Conservation (phyloP, 2,329 filamentous ascomycete species). For the Sarocladium strictum region DNA sequence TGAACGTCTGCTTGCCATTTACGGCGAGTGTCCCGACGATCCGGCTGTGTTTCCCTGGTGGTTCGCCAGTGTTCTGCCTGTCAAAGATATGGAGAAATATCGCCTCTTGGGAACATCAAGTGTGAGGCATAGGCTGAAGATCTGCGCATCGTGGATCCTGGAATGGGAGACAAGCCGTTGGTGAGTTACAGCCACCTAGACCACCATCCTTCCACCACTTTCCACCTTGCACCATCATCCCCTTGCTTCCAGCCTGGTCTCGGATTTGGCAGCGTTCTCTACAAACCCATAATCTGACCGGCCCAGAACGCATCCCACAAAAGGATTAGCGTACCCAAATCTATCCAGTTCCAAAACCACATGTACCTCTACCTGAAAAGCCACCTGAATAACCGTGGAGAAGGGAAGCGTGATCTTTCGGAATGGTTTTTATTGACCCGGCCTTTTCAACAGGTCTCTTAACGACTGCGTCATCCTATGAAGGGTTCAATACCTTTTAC, state of each 20-base stretch:
- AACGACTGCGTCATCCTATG: constrained; percentile 25
- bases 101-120: constrained; percentile 65
- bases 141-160: constrained; percentile 73
- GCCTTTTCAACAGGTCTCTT: constrained; percentile 20
- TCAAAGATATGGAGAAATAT: constrained; percentile 75
- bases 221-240: not conserved
- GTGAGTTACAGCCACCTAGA: constrained; percentile 55
- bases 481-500: constrained; percentile 12
- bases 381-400: not conserved
- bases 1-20: constrained; percentile 63
- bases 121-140: constrained; percentile 75
- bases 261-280: constrained; percentile 5
- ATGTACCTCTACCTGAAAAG: not conserved
- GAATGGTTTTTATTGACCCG: constrained; percentile 2
- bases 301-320: not conserved
- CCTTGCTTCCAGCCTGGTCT: not conserved
- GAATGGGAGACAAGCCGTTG: constrained; percentile 65
- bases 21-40: constrained; percentile 72
- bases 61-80: constrained; percentile 77
- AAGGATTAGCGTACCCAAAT: not conserved
- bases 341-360: too few species aligned
- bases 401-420: not conserved
- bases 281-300: constrained; percentile 7
- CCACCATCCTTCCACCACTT: too few species aligned
- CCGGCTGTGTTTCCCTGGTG: constrained; percentile 80